Evolutionary conservation across 495 filamentous ascomycete species (phyloP).

Genomic region (Aspergillus kassunensis): DNA sequence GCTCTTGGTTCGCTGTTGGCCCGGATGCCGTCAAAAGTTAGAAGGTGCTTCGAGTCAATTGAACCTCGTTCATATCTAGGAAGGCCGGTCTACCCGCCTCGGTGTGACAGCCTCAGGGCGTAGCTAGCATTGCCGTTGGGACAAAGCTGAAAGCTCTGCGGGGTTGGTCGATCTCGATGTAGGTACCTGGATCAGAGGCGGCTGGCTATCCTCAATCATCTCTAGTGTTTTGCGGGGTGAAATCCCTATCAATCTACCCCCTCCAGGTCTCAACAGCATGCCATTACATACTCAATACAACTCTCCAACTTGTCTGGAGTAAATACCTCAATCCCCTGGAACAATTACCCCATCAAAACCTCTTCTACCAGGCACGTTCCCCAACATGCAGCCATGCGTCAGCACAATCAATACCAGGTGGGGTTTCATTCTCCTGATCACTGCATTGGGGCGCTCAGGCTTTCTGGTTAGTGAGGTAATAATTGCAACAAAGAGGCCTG

Average conservation of each 20-base stretch:
- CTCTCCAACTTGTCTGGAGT: constrained; percentile 12
- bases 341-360: constrained; percentile 19
- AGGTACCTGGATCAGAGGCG: constrained; percentile 21
- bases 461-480: constrained; percentile 4
- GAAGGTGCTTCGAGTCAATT: background rate
- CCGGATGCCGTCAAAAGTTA: no score
- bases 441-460: background rate
- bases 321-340: constrained; percentile 19
- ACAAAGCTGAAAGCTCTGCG: constrained; percentile 5
- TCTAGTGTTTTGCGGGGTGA: constrained; percentile 18
- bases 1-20: background rate
- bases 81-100: no score
- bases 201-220: constrained; percentile 17
- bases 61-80: no score
- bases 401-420: background rate
- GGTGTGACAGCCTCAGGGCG: background rate
- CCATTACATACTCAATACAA: background rate
- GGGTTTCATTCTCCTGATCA: constrained; percentile 1
- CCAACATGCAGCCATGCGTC: background rate
- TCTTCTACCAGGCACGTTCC: constrained; percentile 1
- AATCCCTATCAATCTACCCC: background rate
- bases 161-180: constrained; percentile 19
- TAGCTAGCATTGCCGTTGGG: background rate
- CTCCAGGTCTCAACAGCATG: no score
- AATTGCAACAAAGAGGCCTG: background rate